Percentiles rank a stretch among this genome's conserved stretches.
Conservation (phyloP, 768 basidiomycete species). For the Tylopilus plumbeoviolaceoides region DNA sequence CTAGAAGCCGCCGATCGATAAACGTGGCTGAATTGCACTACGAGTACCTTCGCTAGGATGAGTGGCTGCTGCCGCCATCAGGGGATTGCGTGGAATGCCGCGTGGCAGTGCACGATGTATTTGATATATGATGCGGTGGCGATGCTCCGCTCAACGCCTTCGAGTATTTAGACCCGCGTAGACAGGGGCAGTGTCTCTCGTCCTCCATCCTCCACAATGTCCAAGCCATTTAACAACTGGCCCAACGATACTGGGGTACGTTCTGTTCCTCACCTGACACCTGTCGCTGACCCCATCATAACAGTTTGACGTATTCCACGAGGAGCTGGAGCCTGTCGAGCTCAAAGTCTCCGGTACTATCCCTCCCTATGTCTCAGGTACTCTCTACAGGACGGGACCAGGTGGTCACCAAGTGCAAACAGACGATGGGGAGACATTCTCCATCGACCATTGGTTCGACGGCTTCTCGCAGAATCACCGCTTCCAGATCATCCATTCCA, state of each 20-base stretch:
- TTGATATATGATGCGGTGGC: background rate
- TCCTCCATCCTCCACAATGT: constrained; percentile 6
- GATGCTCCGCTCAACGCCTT: background rate
- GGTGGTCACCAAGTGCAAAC: constrained; percentile 29
- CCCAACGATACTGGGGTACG: constrained; percentile 29
- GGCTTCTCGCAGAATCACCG: constrained; percentile 38
- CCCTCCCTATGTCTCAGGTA: constrained; percentile 34
- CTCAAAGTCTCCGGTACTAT: constrained; percentile 28
- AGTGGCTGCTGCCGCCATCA: too few species aligned
- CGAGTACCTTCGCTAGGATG: too few species aligned
- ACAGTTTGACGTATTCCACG: constrained; percentile 28
- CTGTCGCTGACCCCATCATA: background rate
- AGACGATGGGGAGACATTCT: constrained; percentile 17
- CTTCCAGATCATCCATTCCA: constrained; percentile 34
- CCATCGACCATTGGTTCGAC: constrained; percentile 39
- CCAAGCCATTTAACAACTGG: constrained; percentile 29
- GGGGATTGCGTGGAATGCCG: too few species aligned
- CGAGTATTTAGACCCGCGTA: background rate
- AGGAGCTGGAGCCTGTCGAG: constrained; percentile 27
- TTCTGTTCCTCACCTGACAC: background rate
- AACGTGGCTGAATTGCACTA: too few species aligned
- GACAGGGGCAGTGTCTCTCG: background rate
- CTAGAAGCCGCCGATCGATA: too few species aligned
- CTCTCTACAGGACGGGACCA: constrained; percentile 38
- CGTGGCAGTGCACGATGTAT: too few species aligned